Percentiles rank a stretch among this genome's conserved stretches.
Conservation (phyloP, 164 flowering plant genomes). For the Magnolia officinalis region DNA sequence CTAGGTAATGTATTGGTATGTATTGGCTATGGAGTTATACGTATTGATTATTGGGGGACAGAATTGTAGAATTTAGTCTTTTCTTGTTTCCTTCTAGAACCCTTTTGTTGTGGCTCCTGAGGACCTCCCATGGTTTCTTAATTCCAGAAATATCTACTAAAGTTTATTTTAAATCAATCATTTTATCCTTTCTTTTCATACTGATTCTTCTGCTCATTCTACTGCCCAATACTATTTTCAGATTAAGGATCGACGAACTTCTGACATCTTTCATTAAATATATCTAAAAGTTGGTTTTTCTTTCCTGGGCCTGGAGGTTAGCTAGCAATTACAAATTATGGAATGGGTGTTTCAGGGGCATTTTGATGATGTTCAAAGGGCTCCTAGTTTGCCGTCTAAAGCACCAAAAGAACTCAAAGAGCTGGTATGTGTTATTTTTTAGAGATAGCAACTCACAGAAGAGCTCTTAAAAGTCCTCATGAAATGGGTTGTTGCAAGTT, state of each 20-base stretch:
- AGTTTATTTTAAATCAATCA: neutral
- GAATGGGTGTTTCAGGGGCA: slow-evolving; percentile 46
- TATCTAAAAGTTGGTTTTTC: neutral
- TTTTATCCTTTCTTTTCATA: neutral
- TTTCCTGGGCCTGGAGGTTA: neutral
- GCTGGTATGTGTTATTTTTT: slow-evolving; percentile 42
- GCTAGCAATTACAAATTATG: neutral
- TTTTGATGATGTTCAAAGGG: slow-evolving; percentile 75
- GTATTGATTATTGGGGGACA: no score
- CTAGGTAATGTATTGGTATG: no score
- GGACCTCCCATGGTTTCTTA: no score
- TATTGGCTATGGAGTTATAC: no score
- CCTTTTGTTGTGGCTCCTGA: no score
- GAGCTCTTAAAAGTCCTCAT: neutral
- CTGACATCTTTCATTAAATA: neutral
- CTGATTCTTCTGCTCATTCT: neutral
- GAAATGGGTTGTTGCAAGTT: neutral
- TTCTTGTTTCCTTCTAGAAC: no score
- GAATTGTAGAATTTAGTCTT: no score
- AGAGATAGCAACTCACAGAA: neutral
- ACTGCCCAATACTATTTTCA: neutral
- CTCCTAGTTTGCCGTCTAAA: slow-evolving; percentile 47
- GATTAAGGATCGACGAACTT: neutral
- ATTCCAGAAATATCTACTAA: neutral
- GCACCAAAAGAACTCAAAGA: slow-evolving; percentile 72